Conservation (phyloP, 768 basidiomycete genomes). For the Tylopilus subfusipes region DNA sequence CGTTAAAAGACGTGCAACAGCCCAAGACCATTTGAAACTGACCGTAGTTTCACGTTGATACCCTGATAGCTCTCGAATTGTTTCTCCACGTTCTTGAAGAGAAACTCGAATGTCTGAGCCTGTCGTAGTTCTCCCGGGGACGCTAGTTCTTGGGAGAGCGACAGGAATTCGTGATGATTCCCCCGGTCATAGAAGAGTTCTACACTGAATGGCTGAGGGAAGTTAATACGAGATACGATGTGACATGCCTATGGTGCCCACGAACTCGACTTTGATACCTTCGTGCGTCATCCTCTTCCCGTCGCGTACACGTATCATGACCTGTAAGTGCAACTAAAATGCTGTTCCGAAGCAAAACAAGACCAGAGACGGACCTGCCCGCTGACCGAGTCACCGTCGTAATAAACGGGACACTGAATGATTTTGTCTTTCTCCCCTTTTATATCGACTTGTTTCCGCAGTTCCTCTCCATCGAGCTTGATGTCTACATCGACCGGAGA, state of each 20-base stretch:
- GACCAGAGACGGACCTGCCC: slow-evolving; percentile 63
- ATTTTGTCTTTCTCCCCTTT: slow-evolving; percentile 87
- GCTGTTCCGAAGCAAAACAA: background rate
- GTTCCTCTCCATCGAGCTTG: slow-evolving; percentile 81
- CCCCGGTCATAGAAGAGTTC: slow-evolving; percentile 96
- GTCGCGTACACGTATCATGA: slow-evolving; percentile 84
- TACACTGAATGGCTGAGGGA: background rate
- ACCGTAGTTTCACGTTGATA: slow-evolving; percentile 97
- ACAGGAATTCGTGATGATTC: slow-evolving; percentile 97
- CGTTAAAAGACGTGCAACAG: slow-evolving; percentile 2
- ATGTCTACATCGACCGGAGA: slow-evolving; percentile 90
- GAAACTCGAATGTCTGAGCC: slow-evolving; percentile 94
- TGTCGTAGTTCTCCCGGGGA: slow-evolving; percentile 96
- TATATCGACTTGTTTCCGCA: slow-evolving; percentile 83
- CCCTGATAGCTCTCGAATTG: slow-evolving; percentile 98
- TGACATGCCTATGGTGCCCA: slow-evolving; percentile 87
- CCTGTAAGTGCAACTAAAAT: slow-evolving; percentile 40
- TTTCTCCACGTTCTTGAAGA: slow-evolving; percentile 99
- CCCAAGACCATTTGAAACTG: slow-evolving; percentile 23
- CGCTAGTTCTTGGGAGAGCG: slow-evolving; percentile 90
- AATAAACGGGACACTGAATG: slow-evolving; percentile 87
- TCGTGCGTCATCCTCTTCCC: slow-evolving; percentile 95
- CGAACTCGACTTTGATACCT: slow-evolving; percentile 96
- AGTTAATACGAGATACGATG: background rate
- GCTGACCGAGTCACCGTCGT: slow-evolving; percentile 88